Evolutionary conservation across 495 filamentous ascomycete species (phyloP).

Genomic region (Neurospora tetraspora): DNA sequence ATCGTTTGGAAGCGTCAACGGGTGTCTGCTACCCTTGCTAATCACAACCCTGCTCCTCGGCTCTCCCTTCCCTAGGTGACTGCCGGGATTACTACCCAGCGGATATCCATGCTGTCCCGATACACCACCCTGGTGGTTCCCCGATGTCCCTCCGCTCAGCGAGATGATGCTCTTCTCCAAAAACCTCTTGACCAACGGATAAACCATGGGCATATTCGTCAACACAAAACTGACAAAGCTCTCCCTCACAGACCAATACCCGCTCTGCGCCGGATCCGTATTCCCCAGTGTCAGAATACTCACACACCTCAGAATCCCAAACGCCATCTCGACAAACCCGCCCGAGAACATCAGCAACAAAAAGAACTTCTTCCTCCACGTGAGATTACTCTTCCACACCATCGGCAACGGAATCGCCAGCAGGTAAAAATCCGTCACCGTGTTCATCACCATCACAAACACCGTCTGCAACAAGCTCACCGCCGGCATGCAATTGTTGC

Average conservation of each 20-base stretch:
- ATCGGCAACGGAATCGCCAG: conserved; percentile 45
- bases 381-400: conserved; percentile 39
- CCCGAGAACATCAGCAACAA: conserved; percentile 40
- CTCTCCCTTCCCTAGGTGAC: not conserved
- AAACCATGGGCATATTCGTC: conserved; percentile 44
- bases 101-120: not conserved
- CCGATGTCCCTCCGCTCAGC: not conserved
- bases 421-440: conserved; percentile 43
- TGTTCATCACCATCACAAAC: conserved; percentile 38
- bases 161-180: not conserved
- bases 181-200: conserved; percentile 30
- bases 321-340: conserved; percentile 39
- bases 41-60: not conserved
- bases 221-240: conserved; percentile 44
- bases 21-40: conserved; percentile 22
- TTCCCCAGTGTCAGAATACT: conserved; percentile 29
- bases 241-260: conserved; percentile 40
- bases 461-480: conserved; percentile 35
- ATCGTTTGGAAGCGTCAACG: conserved; percentile 23
- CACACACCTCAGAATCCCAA: conserved; percentile 37
- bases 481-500: conserved; percentile 43
- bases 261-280: conserved; percentile 18
- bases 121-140: not conserved
- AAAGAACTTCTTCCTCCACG: conserved; percentile 35
- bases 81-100: not conserved